These are phyloP conservation scores for Phytophthora megakarya DNA, from an alignment of 352 stramenopile genomes.

Conservation along the genomic window DNA sequence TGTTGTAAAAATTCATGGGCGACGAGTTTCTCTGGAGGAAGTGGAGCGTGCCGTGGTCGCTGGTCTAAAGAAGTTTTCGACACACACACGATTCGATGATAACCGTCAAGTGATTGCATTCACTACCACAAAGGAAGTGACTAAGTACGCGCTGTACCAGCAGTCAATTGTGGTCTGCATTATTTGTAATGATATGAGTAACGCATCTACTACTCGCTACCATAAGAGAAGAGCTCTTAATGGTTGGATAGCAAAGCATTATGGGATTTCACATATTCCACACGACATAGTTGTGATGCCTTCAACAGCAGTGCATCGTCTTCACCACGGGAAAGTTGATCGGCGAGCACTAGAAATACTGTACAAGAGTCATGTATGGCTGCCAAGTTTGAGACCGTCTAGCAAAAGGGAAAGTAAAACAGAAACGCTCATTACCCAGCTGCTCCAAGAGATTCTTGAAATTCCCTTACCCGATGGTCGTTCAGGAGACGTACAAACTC, in stretches of 20 bases:
- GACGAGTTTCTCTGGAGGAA: constrained; percentile 54
- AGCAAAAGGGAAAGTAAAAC: not conserved
- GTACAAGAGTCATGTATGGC: not conserved
- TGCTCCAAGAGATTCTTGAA: constrained; percentile 23
- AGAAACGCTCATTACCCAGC: constrained; percentile 4
- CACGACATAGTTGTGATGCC: constrained; percentile 24
- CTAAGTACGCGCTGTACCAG: constrained; percentile 17
- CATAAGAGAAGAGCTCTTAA: constrained; percentile 21
- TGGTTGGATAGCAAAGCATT: constrained; percentile 37
- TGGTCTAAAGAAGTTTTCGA: constrained; percentile 14
- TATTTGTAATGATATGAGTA: constrained; percentile 9
- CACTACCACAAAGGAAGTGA: constrained; percentile 17
- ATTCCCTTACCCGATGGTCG: not conserved
- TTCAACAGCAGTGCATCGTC: constrained; percentile 22
- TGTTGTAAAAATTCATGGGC: constrained; percentile 61
- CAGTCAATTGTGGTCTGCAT: constrained; percentile 35
- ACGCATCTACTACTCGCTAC: constrained; percentile 7
- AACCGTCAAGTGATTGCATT: constrained; percentile 29
- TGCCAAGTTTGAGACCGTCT: not conserved
- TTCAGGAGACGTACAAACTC: not conserved
- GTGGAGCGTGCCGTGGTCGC: constrained; percentile 45
- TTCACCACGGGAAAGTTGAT: constrained; percentile 57
- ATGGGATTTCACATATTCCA: constrained; percentile 40
- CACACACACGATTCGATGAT: not conserved
- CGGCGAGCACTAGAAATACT: constrained; percentile 15